Conservation (phyloP, 2,329 filamentous ascomycete genomes). For the Diaporthe amygdali region DNA sequence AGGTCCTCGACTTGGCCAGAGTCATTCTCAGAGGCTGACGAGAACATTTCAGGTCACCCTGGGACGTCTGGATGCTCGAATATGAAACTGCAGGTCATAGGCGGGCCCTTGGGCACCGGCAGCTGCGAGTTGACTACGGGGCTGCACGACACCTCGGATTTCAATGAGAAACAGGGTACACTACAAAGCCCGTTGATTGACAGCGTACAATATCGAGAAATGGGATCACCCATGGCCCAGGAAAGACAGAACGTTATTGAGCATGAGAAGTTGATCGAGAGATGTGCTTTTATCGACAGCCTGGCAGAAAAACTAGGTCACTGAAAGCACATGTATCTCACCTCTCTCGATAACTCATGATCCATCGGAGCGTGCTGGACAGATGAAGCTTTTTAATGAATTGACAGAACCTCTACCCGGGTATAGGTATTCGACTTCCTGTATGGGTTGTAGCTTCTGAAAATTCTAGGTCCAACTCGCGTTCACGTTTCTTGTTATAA, state of each 20-base stretch:
- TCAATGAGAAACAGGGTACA: background rate
- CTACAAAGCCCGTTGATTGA: slow-evolving; percentile 23
- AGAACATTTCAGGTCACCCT: background rate
- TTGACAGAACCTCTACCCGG: no score
- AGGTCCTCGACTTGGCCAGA: slow-evolving; percentile 27
- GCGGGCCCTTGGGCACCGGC: slow-evolving; percentile 30
- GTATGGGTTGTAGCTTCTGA: no score
- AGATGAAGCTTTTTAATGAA: no score
- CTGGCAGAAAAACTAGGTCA: slow-evolving; percentile 30
- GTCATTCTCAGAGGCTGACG: slow-evolving; percentile 24
- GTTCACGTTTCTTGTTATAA: no score
- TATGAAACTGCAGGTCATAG: slow-evolving; percentile 29
- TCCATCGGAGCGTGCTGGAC: no score
- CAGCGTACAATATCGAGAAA: slow-evolving; percentile 26
- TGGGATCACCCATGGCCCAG: slow-evolving; percentile 12
- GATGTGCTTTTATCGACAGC: slow-evolving; percentile 30
- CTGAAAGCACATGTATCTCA: slow-evolving; percentile 6
- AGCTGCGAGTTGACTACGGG: background rate
- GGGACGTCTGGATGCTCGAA: background rate
- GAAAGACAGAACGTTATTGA: slow-evolving; percentile 24
- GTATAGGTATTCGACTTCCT: no score
- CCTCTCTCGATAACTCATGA: no score
- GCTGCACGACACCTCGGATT: background rate
- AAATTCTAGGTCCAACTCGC: no score
- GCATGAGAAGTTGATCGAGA: slow-evolving; percentile 28